phyloP scores from a whole-genome alignment of 257 asterid genomes.

The Przewalskia tangutica region DNA sequence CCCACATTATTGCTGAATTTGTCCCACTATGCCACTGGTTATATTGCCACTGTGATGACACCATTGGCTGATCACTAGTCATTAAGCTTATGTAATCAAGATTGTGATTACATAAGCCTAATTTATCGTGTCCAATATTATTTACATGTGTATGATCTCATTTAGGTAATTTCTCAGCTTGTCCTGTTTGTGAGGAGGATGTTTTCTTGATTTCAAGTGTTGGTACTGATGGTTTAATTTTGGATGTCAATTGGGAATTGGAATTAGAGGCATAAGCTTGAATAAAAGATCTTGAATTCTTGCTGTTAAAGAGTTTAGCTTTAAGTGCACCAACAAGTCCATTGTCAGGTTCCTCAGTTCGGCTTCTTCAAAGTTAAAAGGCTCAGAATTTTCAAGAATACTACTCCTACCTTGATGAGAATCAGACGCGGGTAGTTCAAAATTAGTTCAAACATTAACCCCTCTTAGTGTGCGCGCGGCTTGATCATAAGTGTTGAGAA shows the following conservation, averaged over 20 bases:
- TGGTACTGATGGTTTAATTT: background rate
- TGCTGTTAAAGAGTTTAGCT: constrained; percentile 44
- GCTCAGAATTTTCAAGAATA: constrained; percentile 24
- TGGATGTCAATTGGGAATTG: background rate
- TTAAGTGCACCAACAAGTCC: constrained; percentile 60
- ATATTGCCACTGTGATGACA: background rate
- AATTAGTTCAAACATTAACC: constrained; percentile 56
- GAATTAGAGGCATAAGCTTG: constrained; percentile 7
- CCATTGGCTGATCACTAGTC: background rate
- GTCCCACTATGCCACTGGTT: background rate
- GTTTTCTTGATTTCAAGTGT: background rate
- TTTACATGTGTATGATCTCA: background rate
- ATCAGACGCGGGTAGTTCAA: constrained; percentile 34
- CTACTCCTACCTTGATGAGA: background rate
- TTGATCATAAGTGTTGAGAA: no score
- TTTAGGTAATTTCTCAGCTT: background rate
- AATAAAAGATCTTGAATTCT: constrained; percentile 12
- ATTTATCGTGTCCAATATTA: background rate
- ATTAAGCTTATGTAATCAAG: constrained; percentile 6
- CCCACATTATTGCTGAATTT: background rate
- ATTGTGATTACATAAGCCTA: background rate
- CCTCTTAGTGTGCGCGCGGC: constrained; percentile 75
- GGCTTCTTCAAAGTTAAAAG: constrained; percentile 63
- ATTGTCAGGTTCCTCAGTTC: constrained; percentile 44
- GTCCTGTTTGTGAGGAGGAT: background rate